Conservation (phyloP, 768 basidiomycete genomes). For the Baorangia bicolor region DNA sequence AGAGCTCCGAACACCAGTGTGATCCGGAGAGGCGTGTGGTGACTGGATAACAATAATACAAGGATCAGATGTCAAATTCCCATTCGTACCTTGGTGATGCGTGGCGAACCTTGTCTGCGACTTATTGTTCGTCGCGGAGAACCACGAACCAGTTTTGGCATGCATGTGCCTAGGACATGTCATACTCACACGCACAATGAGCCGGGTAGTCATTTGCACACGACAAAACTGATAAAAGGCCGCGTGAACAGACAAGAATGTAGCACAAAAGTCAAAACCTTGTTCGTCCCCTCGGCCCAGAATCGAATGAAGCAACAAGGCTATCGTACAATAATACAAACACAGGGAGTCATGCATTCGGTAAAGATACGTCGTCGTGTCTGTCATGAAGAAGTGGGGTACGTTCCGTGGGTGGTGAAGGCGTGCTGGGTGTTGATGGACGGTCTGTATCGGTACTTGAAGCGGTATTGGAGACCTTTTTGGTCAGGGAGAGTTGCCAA, state of each 20-base stretch:
- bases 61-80: conserved; percentile 12
- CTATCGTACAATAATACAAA: conserved; percentile 29
- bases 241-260: conserved; percentile 4
- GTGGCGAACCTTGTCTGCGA: conserved; percentile 26
- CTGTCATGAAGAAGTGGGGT: conserved; percentile 33
- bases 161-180: neutral
- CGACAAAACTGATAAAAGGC: conserved; percentile 17
- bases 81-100: conserved; percentile 32
- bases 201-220: conserved; percentile 13
- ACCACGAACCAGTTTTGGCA: conserved; percentile 10
- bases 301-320: conserved; percentile 5
- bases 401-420: conserved; percentile 27
- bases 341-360: conserved; percentile 8
- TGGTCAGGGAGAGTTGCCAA: conserved; percentile 25
- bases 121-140: conserved; percentile 29
- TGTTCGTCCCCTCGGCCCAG: neutral
- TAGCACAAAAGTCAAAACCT: conserved; percentile 3
- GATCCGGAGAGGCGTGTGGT: neutral
- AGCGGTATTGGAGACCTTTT: conserved; percentile 9
- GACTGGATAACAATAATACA: conserved; percentile 23
- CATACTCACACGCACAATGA: conserved; percentile 6
- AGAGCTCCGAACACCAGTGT: neutral
- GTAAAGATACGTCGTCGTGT: conserved; percentile 11
- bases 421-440: conserved; percentile 12
- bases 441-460: conserved; percentile 2